Base-by-base conservation (phyloP, 139 green algal species). In the Limnomonas spitsbergensis region DNA sequence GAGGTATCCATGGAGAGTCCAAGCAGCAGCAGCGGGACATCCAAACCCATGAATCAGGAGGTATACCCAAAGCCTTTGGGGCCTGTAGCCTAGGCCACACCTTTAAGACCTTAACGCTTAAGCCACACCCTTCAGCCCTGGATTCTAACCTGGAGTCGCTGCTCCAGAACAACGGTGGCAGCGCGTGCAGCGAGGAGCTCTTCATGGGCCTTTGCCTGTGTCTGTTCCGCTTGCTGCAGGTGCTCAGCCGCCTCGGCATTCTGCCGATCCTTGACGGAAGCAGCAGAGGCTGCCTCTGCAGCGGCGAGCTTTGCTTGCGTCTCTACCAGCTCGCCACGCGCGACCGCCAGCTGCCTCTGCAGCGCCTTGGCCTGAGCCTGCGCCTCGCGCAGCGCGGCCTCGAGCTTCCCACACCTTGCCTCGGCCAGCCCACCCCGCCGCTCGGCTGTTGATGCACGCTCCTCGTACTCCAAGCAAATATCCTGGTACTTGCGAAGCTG, bases 381-480 rank as follows among this genome's bases (percentile, higher is more conserved):
- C 14, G 47, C 47, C 14, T 61, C 47, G 14, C 20, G 14, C 14
- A 20, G 14, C 14, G 47, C 47, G 20, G 47, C 20, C 47, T 61
- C 47, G 27, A 80, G 1, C 67, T 74, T 73, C 3, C 29, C 26
- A 3, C 32, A 61, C 37, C 70, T 39, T 7, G 69, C 54, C 36
- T 79, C 20, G 3, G 37, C 31, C 31, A 38, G 6, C 53, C 35
- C n/a, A 42, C 35, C 29, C 36, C 1, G 56, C 4, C 75, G 40
- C 70, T 90, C 87, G 4, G 84, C 73, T 9, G 61, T 67, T 2
- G 67, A 73, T 36, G 80, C 84, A 9, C 82, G 77, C 66, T 84
- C 80, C 78, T 92, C 88, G 4, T 82, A 53, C 73, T 84, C 67
- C 34, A 80, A 24, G 54, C 82, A 84, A 29, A 92, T 83, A 1